Evolutionary conservation across 2,329 filamentous ascomycete species (phyloP).

Genomic region (Colletotrichum graminicola): DNA sequence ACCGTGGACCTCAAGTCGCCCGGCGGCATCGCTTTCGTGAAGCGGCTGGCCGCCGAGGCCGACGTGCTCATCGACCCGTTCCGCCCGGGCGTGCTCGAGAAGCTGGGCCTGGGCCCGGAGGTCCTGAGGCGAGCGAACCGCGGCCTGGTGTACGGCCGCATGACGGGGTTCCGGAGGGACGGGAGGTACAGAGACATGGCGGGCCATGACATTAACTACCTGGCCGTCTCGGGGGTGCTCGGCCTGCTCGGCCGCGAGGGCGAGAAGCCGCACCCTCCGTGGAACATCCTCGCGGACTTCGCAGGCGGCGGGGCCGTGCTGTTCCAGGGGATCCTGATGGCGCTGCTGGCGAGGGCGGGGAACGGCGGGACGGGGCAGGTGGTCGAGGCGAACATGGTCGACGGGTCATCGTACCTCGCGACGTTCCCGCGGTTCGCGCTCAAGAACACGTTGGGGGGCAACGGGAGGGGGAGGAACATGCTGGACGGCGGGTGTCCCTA

Average conservation of each 20-base stretch:
- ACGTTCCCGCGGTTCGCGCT: constrained; percentile 79
- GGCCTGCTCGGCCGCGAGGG: constrained; percentile 78
- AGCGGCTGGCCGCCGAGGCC: constrained; percentile 69
- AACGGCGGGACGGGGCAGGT: constrained; percentile 81
- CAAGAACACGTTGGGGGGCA: constrained; percentile 72
- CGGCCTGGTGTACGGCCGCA: constrained; percentile 81
- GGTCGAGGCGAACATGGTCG: constrained; percentile 97
- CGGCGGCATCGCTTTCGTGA: constrained; percentile 74
- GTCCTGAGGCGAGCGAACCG: constrained; percentile 77
- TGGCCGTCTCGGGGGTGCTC: constrained; percentile 86
- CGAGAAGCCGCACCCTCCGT: constrained; percentile 81
- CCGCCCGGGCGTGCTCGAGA: constrained; percentile 90
- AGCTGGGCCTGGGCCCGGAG: constrained; percentile 80
- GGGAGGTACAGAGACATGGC: constrained; percentile 90
- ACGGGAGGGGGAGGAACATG: constrained; percentile 78
- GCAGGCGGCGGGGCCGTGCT: constrained; percentile 88
- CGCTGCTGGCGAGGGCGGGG: constrained; percentile 74
- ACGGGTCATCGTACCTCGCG: constrained; percentile 83
- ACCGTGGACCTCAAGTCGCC: constrained; percentile 81
- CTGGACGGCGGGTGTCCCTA: constrained; percentile 89
- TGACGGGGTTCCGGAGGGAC: constrained; percentile 91
- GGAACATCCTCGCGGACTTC: constrained; percentile 90
- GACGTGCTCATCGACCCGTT: constrained; percentile 95
- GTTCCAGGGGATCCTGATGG: constrained; percentile 85
- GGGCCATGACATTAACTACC: constrained; percentile 96